A percentile compares a stretch with the other conserved stretches of the same genome.
Evolutionary conservation across 345 rosid species (phyloP).

Genomic region (Lepidium didymum): DNA sequence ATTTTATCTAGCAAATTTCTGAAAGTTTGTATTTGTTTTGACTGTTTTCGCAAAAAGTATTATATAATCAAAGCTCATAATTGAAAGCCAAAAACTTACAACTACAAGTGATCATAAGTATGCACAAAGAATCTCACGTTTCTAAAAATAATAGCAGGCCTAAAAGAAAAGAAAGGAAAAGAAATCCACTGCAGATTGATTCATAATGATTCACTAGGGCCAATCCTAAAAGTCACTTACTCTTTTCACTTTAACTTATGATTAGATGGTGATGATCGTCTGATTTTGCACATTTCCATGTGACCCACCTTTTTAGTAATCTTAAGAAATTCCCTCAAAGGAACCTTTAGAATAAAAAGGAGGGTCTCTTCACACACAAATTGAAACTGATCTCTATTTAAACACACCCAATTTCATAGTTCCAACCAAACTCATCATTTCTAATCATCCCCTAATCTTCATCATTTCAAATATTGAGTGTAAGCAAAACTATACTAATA

Average conservation of each 20-base stretch:
- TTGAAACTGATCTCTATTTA: slow-evolving; percentile 14
- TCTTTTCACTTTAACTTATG: slow-evolving; percentile 27
- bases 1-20: no score
- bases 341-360: slow-evolving; percentile 6
- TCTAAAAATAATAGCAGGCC: slow-evolving; percentile 7
- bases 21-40: no score
- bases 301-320: slow-evolving; percentile 26
- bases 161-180: not conserved
- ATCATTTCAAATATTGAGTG: not conserved
- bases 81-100: slow-evolving; percentile 5
- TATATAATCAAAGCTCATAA: not conserved
- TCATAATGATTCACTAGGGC: slow-evolving; percentile 27
- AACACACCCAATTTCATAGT: not conserved
- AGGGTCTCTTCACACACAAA: slow-evolving; percentile 4
- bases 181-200: slow-evolving; percentile 16
- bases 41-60: no score
- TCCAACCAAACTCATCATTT: slow-evolving; percentile 5
- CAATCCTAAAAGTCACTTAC: slow-evolving; percentile 18
- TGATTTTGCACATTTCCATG: slow-evolving; percentile 33
- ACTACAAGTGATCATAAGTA: slow-evolving; percentile 14
- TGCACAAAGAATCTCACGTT: slow-evolving; percentile 6
- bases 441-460: not conserved
- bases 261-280: slow-evolving; percentile 35
- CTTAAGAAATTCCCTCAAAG: slow-evolving; percentile 8
- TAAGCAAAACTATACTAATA: not conserved